A percentile compares a stretch with the other conserved stretches of the same genome.
phyloP scores from a whole-genome alignment of 441 rosid species.

The Pelargonium cotyledonis region DNA sequence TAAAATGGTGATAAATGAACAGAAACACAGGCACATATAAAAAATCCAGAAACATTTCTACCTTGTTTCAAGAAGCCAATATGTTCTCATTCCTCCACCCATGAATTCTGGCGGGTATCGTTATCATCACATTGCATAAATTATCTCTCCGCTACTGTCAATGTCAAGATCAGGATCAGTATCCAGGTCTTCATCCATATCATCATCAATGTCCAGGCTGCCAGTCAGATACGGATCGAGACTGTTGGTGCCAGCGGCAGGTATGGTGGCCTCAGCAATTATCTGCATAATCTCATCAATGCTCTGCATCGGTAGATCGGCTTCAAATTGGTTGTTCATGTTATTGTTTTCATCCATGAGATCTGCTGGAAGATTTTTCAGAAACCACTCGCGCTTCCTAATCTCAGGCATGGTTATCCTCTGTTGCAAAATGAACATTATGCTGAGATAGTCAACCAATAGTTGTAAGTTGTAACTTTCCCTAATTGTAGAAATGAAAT shows the following conservation, averaged over 20 bases:
- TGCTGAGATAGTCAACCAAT: conserved; percentile 1
- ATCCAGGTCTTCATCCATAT: conserved; percentile 89
- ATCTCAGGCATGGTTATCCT: conserved; percentile 84
- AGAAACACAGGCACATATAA: too few species aligned
- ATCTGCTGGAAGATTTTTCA: conserved; percentile 83
- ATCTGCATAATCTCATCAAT: conserved; percentile 90
- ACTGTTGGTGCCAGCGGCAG: conserved; percentile 59
- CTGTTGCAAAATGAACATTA: conserved; percentile 33
- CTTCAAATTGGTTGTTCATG: conserved; percentile 56
- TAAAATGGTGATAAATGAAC: too few species aligned
- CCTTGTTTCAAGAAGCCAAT: too few species aligned
- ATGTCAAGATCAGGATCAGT: conserved; percentile 82
- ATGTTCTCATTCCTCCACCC: background rate
- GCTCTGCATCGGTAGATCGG: conserved; percentile 82
- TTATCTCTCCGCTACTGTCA: conserved; percentile 93
- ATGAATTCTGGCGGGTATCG: background rate
- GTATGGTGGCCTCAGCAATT: conserved; percentile 90
- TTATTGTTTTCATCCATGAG: conserved; percentile 57
- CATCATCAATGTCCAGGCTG: conserved; percentile 62
- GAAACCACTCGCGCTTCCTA: conserved; percentile 81
- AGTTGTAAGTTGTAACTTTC: background rate
- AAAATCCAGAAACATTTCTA: too few species aligned
- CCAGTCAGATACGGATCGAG: conserved; percentile 70
- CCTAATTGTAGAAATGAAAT: background rate
- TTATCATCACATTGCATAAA: conserved; percentile 69